Evolutionary conservation across 2,329 filamentous ascomycete genomes (phyloP).

Genomic region (Camptophora hylomeconis): DNA sequence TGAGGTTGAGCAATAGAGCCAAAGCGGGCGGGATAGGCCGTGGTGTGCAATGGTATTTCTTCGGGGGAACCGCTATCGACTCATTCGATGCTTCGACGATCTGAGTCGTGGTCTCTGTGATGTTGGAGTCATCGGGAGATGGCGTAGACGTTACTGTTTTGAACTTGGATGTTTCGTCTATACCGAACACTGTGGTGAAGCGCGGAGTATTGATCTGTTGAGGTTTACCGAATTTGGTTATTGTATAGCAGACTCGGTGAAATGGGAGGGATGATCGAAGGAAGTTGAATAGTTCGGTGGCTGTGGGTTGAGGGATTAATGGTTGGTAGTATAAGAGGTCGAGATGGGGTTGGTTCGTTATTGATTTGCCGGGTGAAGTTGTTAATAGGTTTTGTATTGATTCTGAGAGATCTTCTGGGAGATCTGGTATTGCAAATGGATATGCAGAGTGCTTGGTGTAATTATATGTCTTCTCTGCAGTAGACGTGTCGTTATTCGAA

Average conservation of each 20-base stretch:
- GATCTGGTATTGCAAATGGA: conserved; percentile 37
- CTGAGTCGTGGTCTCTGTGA: conserved; percentile 27
- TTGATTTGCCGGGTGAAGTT: conserved; percentile 39
- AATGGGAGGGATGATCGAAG: conserved; percentile 60
- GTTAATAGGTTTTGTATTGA: conserved; percentile 21
- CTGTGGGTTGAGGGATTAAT: conserved; percentile 47
- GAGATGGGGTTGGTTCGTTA: conserved; percentile 56
- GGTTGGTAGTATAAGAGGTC: conserved; percentile 66
- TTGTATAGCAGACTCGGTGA: conserved; percentile 61
- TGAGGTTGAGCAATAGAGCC: conserved; percentile 46
- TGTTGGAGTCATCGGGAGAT: conserved; percentile 17
- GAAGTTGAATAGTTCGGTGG: conserved; percentile 54
- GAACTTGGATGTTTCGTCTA: conserved; percentile 54
- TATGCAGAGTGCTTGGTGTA: conserved; percentile 37
- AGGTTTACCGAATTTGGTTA: conserved; percentile 50
- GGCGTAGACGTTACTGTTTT: conserved; percentile 1
- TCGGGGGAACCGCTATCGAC: conserved; percentile 22
- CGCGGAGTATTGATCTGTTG: conserved; percentile 50
- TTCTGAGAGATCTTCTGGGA: conserved; percentile 32
- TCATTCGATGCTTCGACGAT: conserved; percentile 3
- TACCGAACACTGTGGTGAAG: conserved; percentile 49
- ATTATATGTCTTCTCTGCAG: background rate
- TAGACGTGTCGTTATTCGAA: conserved; percentile 1
- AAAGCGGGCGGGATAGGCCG: conserved; percentile 61
- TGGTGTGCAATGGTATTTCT: conserved; percentile 48